Evolutionary conservation across 2,329 filamentous ascomycete genomes (phyloP).

Genomic region (Ophiostoma angusticollis): DNA sequence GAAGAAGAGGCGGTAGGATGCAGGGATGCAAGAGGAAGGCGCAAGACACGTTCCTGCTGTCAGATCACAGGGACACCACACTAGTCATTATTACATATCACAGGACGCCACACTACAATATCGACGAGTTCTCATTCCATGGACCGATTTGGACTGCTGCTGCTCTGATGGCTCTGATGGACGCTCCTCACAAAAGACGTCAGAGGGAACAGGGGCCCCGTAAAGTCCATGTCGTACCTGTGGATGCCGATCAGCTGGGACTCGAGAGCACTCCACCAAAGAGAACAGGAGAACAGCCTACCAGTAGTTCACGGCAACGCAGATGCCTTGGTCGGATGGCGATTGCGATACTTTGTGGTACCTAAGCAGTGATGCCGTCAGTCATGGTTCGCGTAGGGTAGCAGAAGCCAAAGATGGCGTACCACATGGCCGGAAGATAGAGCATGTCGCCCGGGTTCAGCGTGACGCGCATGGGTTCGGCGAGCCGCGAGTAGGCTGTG

Average conservation of each 20-base stretch:
- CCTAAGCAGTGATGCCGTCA: too few species aligned
- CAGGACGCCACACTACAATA: too few species aligned
- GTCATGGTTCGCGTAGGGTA: too few species aligned
- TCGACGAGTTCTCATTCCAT: not conserved
- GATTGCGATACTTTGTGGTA: slow-evolving; percentile 73
- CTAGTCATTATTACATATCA: slow-evolving; percentile 1
- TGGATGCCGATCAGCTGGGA: not conserved
- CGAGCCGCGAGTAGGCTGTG: slow-evolving; percentile 47
- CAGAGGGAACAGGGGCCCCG: slow-evolving; percentile 52
- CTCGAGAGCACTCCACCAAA: not conserved
- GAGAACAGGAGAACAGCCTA: slow-evolving; percentile 20
- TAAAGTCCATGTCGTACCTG: slow-evolving; percentile 75
- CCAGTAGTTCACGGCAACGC: slow-evolving; percentile 75
- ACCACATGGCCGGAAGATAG: slow-evolving; percentile 73
- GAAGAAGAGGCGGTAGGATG: slow-evolving; percentile 27
- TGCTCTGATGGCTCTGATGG: slow-evolving; percentile 2
- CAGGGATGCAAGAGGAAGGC: too few species aligned
- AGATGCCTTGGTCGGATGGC: slow-evolving; percentile 54
- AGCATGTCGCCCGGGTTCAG: slow-evolving; percentile 65
- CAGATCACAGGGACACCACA: too few species aligned
- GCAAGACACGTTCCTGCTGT: too few species aligned
- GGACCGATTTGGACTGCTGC: not conserved
- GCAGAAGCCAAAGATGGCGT: too few species aligned
- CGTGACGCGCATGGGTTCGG: slow-evolving; percentile 51
- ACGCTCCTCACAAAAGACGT: slow-evolving; percentile 39